These are phyloP conservation scores for Lasiodiplodia theobromae DNA, from an alignment of 2,329 filamentous ascomycete species.

Conservation along the genomic window DNA sequence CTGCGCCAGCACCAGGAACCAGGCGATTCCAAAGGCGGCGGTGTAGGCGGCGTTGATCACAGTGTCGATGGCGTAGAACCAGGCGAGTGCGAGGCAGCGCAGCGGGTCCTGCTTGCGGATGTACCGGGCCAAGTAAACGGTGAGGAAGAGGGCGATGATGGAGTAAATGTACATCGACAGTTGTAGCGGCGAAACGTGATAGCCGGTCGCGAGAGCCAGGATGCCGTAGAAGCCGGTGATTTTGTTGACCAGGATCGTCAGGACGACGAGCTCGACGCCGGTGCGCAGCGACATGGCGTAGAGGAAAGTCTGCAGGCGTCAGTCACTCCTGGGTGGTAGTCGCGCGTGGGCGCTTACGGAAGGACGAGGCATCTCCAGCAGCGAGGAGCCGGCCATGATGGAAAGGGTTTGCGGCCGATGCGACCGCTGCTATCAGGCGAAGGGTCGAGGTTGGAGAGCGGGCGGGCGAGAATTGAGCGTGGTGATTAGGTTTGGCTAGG, in stretches of 20 bases:
- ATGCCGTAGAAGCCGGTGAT: slow-evolving; percentile 89
- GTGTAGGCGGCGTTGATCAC: slow-evolving; percentile 84
- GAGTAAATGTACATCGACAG: slow-evolving; percentile 93
- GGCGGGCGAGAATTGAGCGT: slow-evolving; percentile 8
- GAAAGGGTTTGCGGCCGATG: neutral
- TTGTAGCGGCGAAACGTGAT: slow-evolving; percentile 80
- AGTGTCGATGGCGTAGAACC: slow-evolving; percentile 84
- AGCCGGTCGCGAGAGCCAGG: slow-evolving; percentile 86
- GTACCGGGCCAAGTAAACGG: slow-evolving; percentile 76
- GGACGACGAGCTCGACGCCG: slow-evolving; percentile 82
- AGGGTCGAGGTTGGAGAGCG: neutral
- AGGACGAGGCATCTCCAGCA: slow-evolving; percentile 47
- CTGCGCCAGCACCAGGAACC: slow-evolving; percentile 79
- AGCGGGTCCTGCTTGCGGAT: slow-evolving; percentile 81
- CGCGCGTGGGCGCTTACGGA: slow-evolving; percentile 40
- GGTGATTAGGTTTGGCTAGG: slow-evolving; percentile 2
- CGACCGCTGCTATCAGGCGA: slow-evolving; percentile 2
- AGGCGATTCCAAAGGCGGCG: slow-evolving; percentile 78
- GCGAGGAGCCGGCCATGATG: slow-evolving; percentile 32
- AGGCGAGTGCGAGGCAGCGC: slow-evolving; percentile 80
- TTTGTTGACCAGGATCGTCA: slow-evolving; percentile 89
- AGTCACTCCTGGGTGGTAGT: slow-evolving; percentile 33
- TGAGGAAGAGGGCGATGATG: slow-evolving; percentile 70
- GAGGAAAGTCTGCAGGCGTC: slow-evolving; percentile 72
- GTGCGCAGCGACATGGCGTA: slow-evolving; percentile 86